These are phyloP conservation scores for Opeltia flavorubescens DNA, from an alignment of 495 filamentous ascomycete species.

Conservation along the genomic window DNA sequence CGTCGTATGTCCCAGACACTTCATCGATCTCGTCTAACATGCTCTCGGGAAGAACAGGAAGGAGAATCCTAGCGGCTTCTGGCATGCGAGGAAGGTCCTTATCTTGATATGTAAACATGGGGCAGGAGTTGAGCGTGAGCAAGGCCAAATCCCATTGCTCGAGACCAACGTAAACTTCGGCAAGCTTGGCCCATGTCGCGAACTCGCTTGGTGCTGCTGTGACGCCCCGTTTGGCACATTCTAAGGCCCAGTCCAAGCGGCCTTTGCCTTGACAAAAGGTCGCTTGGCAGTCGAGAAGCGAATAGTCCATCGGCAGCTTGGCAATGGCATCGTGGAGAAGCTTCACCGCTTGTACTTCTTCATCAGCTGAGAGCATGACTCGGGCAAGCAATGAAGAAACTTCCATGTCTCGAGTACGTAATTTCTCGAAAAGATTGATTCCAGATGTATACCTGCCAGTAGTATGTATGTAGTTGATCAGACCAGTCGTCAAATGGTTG, in stretches of 20 bases:
- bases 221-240: conserved; percentile 86
- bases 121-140: conserved; percentile 94
- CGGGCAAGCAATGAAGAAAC: conserved; percentile 84
- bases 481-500: conserved; percentile 84
- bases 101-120: conserved; percentile 99
- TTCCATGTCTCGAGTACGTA: conserved; percentile 78
- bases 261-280: conserved; percentile 86
- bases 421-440: conserved; percentile 95
- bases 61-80: conserved; percentile 68
- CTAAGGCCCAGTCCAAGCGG: conserved; percentile 69
- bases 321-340: conserved; percentile 77
- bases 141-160: conserved; percentile 92
- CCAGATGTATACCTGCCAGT: conserved; percentile 91
- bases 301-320: conserved; percentile 89
- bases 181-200: conserved; percentile 87
- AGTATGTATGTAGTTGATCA: conserved; percentile 92
- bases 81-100: conserved; percentile 93
- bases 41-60: conserved; percentile 80
- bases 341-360: conserved; percentile 87
- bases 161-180: conserved; percentile 79
- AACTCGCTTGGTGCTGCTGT: conserved; percentile 94
- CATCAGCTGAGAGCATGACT: conserved; percentile 82
- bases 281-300: conserved; percentile 84
- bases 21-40: conserved; percentile 93
- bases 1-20: conserved; percentile 53